Evolutionary conservation across 2,329 filamentous ascomycete genomes (phyloP).

Genomic region (Claviceps purpurea): DNA sequence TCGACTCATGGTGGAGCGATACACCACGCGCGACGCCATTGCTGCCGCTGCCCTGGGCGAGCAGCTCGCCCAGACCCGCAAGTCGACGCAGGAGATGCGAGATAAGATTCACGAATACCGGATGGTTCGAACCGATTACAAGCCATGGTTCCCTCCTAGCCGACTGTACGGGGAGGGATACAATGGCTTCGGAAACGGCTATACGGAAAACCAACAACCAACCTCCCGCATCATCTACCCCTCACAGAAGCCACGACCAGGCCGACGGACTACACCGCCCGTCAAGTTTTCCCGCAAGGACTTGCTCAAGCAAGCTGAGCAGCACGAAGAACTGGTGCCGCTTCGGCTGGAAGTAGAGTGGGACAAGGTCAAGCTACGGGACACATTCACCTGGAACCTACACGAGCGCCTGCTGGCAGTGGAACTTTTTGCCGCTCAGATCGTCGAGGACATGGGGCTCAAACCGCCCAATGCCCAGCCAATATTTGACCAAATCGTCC

Average conservation of each 20-base stretch:
- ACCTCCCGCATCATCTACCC: constrained; percentile 64
- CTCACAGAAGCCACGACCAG: constrained; percentile 58
- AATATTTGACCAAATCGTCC: constrained; percentile 44
- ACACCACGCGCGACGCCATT: constrained; percentile 39
- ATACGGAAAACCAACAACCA: constrained; percentile 57
- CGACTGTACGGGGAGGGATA: constrained; percentile 63
- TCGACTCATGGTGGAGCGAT: constrained; percentile 39
- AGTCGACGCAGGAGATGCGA: constrained; percentile 48
- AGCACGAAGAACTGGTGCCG: constrained; percentile 82
- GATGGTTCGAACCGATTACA: constrained; percentile 40
- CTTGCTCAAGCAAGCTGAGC: constrained; percentile 72
- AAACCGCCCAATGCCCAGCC: constrained; percentile 57
- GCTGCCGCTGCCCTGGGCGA: constrained; percentile 38
- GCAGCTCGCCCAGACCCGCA: constrained; percentile 38
- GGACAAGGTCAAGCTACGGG: constrained; percentile 88
- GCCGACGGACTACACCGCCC: constrained; percentile 59
- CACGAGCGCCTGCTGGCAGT: constrained; percentile 74
- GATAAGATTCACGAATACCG: constrained; percentile 60
- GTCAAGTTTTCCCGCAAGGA: constrained; percentile 69
- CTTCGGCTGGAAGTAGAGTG: constrained; percentile 86
- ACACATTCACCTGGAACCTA: constrained; percentile 97
- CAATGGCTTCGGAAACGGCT: constrained; percentile 75
- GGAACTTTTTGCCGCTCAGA: constrained; percentile 73
- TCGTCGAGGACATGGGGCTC: constrained; percentile 81
- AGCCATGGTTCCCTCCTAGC: constrained; percentile 40